Conservation (phyloP, 768 basidiomycete genomes). For the Trametes sanguinea region DNA sequence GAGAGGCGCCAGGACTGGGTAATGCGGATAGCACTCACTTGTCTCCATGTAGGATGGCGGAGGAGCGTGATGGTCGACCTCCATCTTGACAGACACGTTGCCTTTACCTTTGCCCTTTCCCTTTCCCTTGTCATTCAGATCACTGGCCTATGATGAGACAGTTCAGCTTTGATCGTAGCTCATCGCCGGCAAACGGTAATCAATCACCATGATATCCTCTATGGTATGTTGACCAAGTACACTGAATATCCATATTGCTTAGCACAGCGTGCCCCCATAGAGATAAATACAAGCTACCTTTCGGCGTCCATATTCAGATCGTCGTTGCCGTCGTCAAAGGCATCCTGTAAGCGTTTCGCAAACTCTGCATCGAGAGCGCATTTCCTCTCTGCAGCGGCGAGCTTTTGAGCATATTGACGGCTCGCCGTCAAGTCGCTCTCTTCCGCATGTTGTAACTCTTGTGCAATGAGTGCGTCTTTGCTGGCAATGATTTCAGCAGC, state of each 20-base stretch:
- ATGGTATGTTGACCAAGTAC: slow-evolving; percentile 33
- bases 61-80: not conserved
- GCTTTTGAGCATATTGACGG: slow-evolving; percentile 38
- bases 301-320: slow-evolving; percentile 38
- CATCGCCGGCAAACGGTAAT: not conserved
- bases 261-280: not conserved
- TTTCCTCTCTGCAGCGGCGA: slow-evolving; percentile 42
- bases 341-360: slow-evolving; percentile 36
- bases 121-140: slow-evolving; percentile 28
- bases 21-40: not conserved
- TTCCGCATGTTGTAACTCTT: slow-evolving; percentile 34
- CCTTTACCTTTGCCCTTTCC: slow-evolving; percentile 28
- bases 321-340: slow-evolving; percentile 31
- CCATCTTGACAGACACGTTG: not conserved
- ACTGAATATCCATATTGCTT: slow-evolving; percentile 16
- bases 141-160: slow-evolving; percentile 26
- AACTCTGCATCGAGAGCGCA: slow-evolving; percentile 39
- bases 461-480: slow-evolving; percentile 37
- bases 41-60: not conserved
- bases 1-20: not conserved
- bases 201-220: slow-evolving; percentile 31
- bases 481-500: slow-evolving; percentile 32
- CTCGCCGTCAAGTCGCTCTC: slow-evolving; percentile 31
- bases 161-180: not conserved
- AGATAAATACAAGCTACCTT: slow-evolving; percentile 21